These are phyloP conservation scores for Arctium minus DNA, from an alignment of 129 eudicot species.

Conservation along the genomic window DNA sequence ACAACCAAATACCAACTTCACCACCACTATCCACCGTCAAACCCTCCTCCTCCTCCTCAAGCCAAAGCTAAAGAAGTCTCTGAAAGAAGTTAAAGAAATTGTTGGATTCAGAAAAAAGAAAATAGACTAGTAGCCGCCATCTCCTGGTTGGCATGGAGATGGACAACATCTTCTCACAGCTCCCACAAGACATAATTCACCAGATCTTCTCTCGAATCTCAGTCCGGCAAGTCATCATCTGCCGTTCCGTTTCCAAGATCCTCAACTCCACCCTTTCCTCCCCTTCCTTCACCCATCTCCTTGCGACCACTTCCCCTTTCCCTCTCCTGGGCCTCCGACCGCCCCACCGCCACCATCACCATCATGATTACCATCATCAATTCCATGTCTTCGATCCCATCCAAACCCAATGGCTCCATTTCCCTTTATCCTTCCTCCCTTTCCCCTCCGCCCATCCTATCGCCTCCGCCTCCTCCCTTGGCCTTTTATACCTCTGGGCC, in stretches of 20 bases:
- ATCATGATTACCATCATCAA: slow-evolving; percentile 37
- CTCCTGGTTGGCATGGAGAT: not conserved
- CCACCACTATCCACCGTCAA: too few species aligned
- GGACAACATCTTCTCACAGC: slow-evolving; percentile 52
- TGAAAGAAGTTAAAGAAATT: too few species aligned
- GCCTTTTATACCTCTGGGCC: slow-evolving; percentile 85
- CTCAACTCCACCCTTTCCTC: slow-evolving; percentile 55
- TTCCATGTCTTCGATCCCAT: slow-evolving; percentile 74
- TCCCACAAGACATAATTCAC: slow-evolving; percentile 80
- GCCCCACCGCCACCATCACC: slow-evolving; percentile 67
- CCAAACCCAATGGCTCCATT: slow-evolving; percentile 49
- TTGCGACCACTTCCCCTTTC: slow-evolving; percentile 32
- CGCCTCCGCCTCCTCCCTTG: slow-evolving; percentile 64
- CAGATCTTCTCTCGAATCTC: slow-evolving; percentile 71
- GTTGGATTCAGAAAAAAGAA: too few species aligned
- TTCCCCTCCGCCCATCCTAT: slow-evolving; percentile 69
- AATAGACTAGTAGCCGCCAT: not conserved
- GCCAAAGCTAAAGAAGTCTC: too few species aligned
- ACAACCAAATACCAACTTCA: too few species aligned
- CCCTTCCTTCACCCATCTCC: slow-evolving; percentile 50
- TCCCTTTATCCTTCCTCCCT: slow-evolving; percentile 76
- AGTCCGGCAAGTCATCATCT: slow-evolving; percentile 61
- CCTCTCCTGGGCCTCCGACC: slow-evolving; percentile 67
- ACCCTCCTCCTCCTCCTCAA: too few species aligned
- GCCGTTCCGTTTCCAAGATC: slow-evolving; percentile 52